phyloP scores from a whole-genome alignment of 192 early-diverging fungal species.

The Coemansia erecta region DNA sequence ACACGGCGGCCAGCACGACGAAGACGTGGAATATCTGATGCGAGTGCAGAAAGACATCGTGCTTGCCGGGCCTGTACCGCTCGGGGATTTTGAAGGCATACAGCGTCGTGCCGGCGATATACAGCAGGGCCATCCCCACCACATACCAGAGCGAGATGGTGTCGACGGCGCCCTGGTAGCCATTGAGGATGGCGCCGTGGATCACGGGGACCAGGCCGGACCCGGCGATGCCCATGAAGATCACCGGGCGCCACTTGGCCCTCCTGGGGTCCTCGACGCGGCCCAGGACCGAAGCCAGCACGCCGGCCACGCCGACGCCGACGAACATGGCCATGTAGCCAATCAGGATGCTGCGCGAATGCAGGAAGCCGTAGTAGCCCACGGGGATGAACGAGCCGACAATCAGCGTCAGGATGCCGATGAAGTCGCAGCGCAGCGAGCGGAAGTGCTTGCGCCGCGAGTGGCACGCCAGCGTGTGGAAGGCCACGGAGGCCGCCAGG shows the following conservation, averaged over 20 bases:
- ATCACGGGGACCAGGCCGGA: conserved; percentile 73
- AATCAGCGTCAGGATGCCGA: conserved; percentile 84
- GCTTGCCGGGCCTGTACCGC: conserved; percentile 74
- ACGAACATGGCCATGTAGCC: conserved; percentile 66
- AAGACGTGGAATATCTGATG: conserved; percentile 93
- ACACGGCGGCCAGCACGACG: conserved; percentile 71
- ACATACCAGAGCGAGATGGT: conserved; percentile 67
- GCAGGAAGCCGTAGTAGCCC: conserved; percentile 57
- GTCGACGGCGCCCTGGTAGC: conserved; percentile 54
- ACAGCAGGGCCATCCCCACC: conserved; percentile 67
- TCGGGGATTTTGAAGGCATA: conserved; percentile 85
- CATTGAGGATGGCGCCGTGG: conserved; percentile 69
- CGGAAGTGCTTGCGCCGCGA: conserved; percentile 55
- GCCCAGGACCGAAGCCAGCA: conserved; percentile 58
- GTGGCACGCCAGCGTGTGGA: conserved; percentile 84
- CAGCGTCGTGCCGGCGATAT: conserved; percentile 78
- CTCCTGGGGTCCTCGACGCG: conserved; percentile 71
- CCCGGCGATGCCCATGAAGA: conserved; percentile 79
- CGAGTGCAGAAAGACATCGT: conserved; percentile 74
- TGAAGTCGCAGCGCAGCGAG: conserved; percentile 78
- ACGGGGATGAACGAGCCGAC: conserved; percentile 56
- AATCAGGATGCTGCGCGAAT: conserved; percentile 50
- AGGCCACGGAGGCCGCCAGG: conserved; percentile 72
- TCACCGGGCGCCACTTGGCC: conserved; percentile 68
- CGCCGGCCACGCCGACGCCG: conserved; percentile 63